A percentile compares a stretch with the other conserved stretches of the same genome.
Evolutionary conservation across 148 eudicot species (phyloP).

Genomic region (Heliosperma pusillum): DNA sequence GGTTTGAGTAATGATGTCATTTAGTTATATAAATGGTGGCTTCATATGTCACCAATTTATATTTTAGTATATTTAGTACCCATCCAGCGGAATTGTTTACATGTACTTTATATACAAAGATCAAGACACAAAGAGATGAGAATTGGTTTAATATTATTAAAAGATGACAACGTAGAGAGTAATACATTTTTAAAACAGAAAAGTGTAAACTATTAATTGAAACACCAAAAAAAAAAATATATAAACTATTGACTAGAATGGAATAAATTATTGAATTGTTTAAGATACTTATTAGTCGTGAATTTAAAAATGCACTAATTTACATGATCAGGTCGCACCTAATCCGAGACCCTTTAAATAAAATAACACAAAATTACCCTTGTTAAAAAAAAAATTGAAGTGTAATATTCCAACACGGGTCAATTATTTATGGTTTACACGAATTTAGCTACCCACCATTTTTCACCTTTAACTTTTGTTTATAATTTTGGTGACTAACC

Average conservation of each 20-base stretch:
- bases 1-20: slow-evolving; percentile 28
- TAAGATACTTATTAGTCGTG: slow-evolving; percentile 3
- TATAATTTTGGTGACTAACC: slow-evolving; percentile 5
- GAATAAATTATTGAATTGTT: slow-evolving; percentile 1
- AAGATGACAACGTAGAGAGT: too few species aligned
- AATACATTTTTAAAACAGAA: too few species aligned
- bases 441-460: not conserved
- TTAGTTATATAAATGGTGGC: slow-evolving; percentile 32
- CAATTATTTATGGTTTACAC: not conserved
- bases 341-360: not conserved
- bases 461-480: not conserved
- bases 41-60: slow-evolving; percentile 28
- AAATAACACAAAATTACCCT: not conserved
- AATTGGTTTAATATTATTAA: too few species aligned
- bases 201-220: too few species aligned
- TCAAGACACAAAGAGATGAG: too few species aligned
- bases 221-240: too few species aligned
- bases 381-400: too few species aligned
- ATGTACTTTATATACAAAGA: too few species aligned
- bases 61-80: slow-evolving; percentile 6
- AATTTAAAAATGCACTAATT: not conserved
- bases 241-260: too few species aligned
- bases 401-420: too few species aligned
- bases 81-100: too few species aligned
- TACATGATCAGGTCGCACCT: not conserved